A percentile compares a stretch with the other conserved stretches of the same genome.
phyloP scores from a whole-genome alignment of 176 grass and related monocot species.

The Raddia distichophylla region DNA sequence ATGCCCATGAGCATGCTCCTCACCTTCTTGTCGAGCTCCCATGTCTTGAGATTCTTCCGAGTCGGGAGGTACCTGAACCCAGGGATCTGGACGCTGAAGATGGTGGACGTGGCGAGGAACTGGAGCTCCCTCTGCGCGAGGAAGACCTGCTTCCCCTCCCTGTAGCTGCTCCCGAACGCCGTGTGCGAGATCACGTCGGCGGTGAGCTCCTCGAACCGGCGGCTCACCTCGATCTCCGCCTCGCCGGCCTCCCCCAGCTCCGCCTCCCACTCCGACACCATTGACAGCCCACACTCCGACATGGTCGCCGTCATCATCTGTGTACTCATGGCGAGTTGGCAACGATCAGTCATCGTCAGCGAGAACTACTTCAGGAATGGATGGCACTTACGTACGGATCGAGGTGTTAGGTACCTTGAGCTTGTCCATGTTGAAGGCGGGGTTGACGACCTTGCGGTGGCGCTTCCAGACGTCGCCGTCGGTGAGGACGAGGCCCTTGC shows the following conservation, averaged over 20 bases:
- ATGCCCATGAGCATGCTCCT: slow-evolving; percentile 41
- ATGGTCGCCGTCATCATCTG: slow-evolving; percentile 67
- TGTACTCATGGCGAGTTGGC: too few relatives aligned
- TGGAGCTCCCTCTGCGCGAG: slow-evolving; percentile 51
- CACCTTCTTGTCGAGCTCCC: slow-evolving; percentile 41
- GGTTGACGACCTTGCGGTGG: slow-evolving; percentile 61
- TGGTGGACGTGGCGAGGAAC: slow-evolving; percentile 40
- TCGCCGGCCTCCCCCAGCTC: background rate
- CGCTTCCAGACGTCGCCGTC: slow-evolving; percentile 67
- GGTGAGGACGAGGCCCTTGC: slow-evolving; percentile 53
- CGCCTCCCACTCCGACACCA: slow-evolving; percentile 55
- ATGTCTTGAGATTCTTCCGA: slow-evolving; percentile 27
- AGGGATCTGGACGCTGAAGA: slow-evolving; percentile 25
- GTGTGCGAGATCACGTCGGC: slow-evolving; percentile 66
- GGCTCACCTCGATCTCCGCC: slow-evolving; percentile 47
- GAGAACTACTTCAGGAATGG: background rate
- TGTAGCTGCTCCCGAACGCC: slow-evolving; percentile 66
- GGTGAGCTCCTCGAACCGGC: slow-evolving; percentile 56
- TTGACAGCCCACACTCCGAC: slow-evolving; percentile 39
- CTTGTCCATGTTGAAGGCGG: slow-evolving; percentile 65
- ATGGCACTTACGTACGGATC: background rate
- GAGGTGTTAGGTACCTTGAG: slow-evolving; percentile 45
- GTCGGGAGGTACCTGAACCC: slow-evolving; percentile 38
- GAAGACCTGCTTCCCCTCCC: slow-evolving; percentile 51
- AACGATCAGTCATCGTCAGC: too few relatives aligned